Evolutionary conservation across 2,329 filamentous ascomycete genomes (phyloP).

Genomic region (Colletotrichum theobromicola): DNA sequence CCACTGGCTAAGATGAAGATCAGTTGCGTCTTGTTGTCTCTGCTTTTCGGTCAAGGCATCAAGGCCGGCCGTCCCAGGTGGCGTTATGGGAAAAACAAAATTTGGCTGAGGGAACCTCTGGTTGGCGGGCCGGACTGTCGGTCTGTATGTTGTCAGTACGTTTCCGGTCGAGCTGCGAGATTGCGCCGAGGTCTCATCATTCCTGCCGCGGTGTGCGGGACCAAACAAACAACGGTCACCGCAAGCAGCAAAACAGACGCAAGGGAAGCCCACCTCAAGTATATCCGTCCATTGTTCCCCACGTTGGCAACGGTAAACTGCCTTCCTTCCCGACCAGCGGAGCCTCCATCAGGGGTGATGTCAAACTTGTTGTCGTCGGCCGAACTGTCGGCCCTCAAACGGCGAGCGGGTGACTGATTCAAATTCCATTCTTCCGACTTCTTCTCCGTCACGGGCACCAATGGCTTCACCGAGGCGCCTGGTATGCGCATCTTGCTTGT

Average conservation of each 20-base stretch:
- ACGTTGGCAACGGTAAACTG: slow-evolving; percentile 84
- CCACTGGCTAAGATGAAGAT: slow-evolving; percentile 44
- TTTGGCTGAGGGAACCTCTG: slow-evolving; percentile 66
- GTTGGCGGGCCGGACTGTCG: slow-evolving; percentile 65
- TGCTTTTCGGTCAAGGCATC: slow-evolving; percentile 45
- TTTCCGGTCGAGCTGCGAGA: slow-evolving; percentile 5
- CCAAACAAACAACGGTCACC: neutral
- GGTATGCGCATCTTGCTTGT: slow-evolving; percentile 31
- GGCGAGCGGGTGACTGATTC: slow-evolving; percentile 32
- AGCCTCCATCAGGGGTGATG: slow-evolving; percentile 64
- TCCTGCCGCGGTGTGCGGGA: neutral
- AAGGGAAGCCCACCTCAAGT: slow-evolving; percentile 68
- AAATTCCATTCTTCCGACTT: slow-evolving; percentile 45
- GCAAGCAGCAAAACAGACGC: neutral
- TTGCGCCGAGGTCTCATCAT: slow-evolving; percentile 13
- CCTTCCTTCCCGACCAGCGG: slow-evolving; percentile 68
- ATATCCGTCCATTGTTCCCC: slow-evolving; percentile 83
- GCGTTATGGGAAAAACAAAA: slow-evolving; percentile 65
- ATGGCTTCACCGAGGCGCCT: slow-evolving; percentile 35
- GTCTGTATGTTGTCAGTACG: slow-evolving; percentile 45
- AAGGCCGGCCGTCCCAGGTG: slow-evolving; percentile 63
- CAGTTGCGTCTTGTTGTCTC: slow-evolving; percentile 27
- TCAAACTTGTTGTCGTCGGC: slow-evolving; percentile 59
- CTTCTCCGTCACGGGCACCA: slow-evolving; percentile 53
- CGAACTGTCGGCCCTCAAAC: slow-evolving; percentile 52